Evolutionary conservation across 108 stramenopile species (phyloP), one percentile per base, ranked within the genome.

Genomic region (Stephanodiscus minutulus): DNA sequence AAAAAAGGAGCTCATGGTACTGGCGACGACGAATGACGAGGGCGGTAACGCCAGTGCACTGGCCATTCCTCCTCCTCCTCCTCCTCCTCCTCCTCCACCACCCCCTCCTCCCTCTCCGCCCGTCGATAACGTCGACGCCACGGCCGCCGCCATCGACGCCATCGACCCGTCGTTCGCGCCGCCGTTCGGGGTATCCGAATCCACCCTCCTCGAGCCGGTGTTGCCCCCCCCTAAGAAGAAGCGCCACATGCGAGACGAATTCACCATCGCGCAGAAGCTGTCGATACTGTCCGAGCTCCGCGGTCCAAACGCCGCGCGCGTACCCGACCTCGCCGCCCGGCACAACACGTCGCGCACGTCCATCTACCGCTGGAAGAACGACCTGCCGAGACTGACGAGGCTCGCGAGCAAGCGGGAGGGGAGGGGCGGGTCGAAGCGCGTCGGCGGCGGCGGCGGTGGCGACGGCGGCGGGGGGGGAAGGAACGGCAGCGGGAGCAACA

Each of bases 301-400:
- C 20, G 53, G 47, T 28, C 62, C 55, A 20, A 44, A 37, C 25
- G 33, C 64, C 7, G 8, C 39, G 1, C 46, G 56, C 25, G 54
- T 66, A 3, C 54, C 49, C 25, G 35, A 25, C 20, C 56, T 74
- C 27, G 73, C 64, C 3, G 57, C 28, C 11, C 44, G 35, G 27
- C 47, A 74, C 46, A 43, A 65, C 33, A 66, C 73, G 20, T 50
- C 73, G 1, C 53, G 43, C 5, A 60, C 73, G 8, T 33, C 39
- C 44, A 65, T 74, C 44, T 66, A 66, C 43, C 64, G 73, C 18
- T 74, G 73, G 73, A 74, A 56, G 36, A 39, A 60, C 39, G 64
- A 74, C 46, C 15, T 53, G 35, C 12, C 43, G 0, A 55, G 65
- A 20, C 55, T 74, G 21, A 29, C 7, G 29, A 54, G 49, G 64